Percentiles rank a stretch among this genome's conserved stretches.
These are phyloP conservation scores for Phytophthora nicotianae DNA, from an alignment of 352 stramenopile genomes.

Conservation along the genomic window DNA sequence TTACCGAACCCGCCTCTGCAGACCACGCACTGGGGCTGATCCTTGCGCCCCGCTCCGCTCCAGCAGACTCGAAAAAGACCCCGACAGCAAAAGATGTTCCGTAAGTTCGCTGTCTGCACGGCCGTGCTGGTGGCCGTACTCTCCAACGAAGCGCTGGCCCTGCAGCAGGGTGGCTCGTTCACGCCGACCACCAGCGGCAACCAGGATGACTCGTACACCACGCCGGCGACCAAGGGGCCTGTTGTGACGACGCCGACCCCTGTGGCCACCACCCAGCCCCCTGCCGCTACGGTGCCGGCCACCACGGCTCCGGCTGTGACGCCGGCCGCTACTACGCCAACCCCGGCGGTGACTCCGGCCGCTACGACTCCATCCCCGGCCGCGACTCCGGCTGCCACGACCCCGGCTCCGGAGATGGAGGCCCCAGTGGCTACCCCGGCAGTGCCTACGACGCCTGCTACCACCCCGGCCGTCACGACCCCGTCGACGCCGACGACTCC, in stretches of 20 bases:
- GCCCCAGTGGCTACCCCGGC: constrained; percentile 11
- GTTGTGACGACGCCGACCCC: constrained; percentile 13
- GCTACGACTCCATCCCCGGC: constrained; percentile 1
- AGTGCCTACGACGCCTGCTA: not conserved
- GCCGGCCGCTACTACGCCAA: constrained; percentile 8
- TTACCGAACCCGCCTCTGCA: constrained; percentile 30
- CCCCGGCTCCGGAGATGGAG: constrained; percentile 10
- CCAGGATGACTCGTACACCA: constrained; percentile 32
- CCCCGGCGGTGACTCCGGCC: constrained; percentile 1
- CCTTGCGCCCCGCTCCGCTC: constrained; percentile 1
- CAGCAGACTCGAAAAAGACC: constrained; percentile 48
- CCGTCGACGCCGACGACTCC: not conserved
- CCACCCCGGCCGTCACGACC: not conserved
- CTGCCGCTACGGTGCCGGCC: not conserved
- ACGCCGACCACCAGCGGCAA: constrained; percentile 14
- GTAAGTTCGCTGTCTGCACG: constrained; percentile 44
- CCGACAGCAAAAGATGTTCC: constrained; percentile 47
- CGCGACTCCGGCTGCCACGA: constrained; percentile 7
- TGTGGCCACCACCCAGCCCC: not conserved
- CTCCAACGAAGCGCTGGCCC: constrained; percentile 36
- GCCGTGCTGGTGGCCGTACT: constrained; percentile 48
- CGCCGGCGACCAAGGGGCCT: constrained; percentile 19
- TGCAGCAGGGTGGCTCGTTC: constrained; percentile 26
- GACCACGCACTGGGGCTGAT: constrained; percentile 18
- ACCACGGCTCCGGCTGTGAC: constrained; percentile 13